These are phyloP conservation scores for Spizellomyces sp. DNA, from an alignment of 192 early-diverging fungal species.

Conservation along the genomic window DNA sequence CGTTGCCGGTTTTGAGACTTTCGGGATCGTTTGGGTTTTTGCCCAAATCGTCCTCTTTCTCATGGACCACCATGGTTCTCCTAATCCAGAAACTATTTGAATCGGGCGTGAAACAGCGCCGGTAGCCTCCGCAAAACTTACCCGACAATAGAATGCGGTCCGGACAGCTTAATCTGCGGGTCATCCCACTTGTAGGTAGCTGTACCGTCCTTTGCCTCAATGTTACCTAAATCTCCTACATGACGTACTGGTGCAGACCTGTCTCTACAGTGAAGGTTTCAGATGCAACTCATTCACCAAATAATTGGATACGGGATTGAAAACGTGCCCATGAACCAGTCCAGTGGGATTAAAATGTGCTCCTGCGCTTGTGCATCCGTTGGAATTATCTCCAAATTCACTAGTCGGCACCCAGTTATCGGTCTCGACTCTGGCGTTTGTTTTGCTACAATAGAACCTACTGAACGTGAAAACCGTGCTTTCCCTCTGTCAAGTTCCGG, in stretches of 20 bases:
- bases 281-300: too few relatives aligned
- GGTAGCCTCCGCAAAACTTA: neutral
- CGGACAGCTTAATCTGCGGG: neutral
- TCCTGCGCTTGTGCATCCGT: slow-evolving; percentile 2
- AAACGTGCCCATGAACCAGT: neutral
- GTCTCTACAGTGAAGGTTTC: too few relatives aligned
- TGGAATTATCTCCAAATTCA: neutral
- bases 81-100: neutral
- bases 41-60: neutral
- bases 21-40: neutral
- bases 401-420: neutral
- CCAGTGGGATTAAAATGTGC: neutral
- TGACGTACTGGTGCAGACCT: neutral
- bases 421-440: neutral
- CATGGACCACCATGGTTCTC: neutral
- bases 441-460: neutral
- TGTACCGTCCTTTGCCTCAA: neutral
- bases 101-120: neutral
- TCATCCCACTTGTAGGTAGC: neutral
- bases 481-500: neutral
- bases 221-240: slow-evolving; percentile 6
- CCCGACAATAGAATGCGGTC: neutral
- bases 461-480: slow-evolving; percentile 3
- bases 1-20: neutral
- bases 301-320: neutral